These are phyloP conservation scores for Yarrowia sp. DNA, from an alignment of 805 yeast genomes.

Conservation along the genomic window DNA sequence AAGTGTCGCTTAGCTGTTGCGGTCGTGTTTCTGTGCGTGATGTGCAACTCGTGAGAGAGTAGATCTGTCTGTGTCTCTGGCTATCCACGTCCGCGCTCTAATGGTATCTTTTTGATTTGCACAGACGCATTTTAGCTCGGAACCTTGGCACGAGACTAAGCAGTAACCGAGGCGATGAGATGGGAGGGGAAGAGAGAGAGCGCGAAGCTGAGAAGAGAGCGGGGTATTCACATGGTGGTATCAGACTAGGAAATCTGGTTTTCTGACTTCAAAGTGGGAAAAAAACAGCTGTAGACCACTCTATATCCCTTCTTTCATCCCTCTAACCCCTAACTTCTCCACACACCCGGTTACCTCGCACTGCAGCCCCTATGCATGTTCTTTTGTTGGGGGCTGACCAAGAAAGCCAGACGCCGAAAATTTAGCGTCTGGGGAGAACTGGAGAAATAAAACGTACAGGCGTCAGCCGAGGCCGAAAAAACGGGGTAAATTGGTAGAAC, in stretches of 20 bases:
- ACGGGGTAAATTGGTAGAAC: background rate
- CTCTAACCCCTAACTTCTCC: slow-evolving; percentile 1
- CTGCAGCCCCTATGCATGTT: background rate
- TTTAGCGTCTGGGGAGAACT: background rate
- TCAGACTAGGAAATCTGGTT: too few relatives aligned
- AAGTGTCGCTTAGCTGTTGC: too few relatives aligned
- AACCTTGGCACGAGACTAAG: slow-evolving; percentile 25
- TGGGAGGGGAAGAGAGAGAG: background rate
- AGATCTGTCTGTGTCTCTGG: background rate
- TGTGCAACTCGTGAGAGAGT: too few relatives aligned
- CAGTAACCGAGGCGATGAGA: background rate
- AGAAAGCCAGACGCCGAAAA: background rate
- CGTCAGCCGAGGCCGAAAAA: background rate
- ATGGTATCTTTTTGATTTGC: slow-evolving; percentile 24
- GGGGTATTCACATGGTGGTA: too few relatives aligned
- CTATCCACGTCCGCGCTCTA: background rate
- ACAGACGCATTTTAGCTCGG: background rate
- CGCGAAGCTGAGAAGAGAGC: background rate
- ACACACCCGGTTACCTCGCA: slow-evolving; percentile 5
- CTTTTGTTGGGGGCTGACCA: slow-evolving; percentile 13
- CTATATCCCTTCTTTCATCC: too few relatives aligned
- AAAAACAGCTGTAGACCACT: too few relatives aligned
- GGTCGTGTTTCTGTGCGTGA: too few relatives aligned
- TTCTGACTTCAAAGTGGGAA: too few relatives aligned
- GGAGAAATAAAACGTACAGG: background rate